These are phyloP conservation scores for Paraglomus occultum DNA, from an alignment of 192 early-diverging fungal species.

Conservation along the genomic window DNA sequence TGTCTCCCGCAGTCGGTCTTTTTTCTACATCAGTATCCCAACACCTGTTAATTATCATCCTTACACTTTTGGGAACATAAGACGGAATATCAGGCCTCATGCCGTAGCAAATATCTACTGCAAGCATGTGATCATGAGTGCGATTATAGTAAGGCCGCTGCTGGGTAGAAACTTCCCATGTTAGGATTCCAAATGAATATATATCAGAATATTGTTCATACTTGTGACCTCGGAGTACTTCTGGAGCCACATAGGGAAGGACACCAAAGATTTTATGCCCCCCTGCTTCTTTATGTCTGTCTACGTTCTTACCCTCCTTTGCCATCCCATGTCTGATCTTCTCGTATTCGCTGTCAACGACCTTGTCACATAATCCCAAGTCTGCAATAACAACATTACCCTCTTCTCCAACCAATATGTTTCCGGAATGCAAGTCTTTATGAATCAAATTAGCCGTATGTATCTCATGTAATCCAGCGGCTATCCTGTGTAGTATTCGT, in stretches of 20 bases:
- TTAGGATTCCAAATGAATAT: slow-evolving; percentile 48
- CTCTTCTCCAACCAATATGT: slow-evolving; percentile 41
- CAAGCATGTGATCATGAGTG: slow-evolving; percentile 46
- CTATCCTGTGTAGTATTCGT: slow-evolving; percentile 29
- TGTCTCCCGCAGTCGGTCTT: not conserved
- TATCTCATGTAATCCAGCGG: slow-evolving; percentile 39
- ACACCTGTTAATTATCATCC: slow-evolving; percentile 8
- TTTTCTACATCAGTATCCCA: slow-evolving; percentile 10
- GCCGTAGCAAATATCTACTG: slow-evolving; percentile 42
- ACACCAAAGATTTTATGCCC: slow-evolving; percentile 50
- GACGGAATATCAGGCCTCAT: too few species aligned
- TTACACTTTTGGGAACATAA: not conserved
- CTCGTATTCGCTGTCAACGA: not conserved
- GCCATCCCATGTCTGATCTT: too few species aligned
- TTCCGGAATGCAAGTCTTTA: slow-evolving; percentile 38
- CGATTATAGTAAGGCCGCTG: slow-evolving; percentile 36
- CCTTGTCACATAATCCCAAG: slow-evolving; percentile 32
- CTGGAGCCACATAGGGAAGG: slow-evolving; percentile 50
- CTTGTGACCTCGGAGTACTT: slow-evolving; percentile 43
- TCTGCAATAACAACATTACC: slow-evolving; percentile 42
- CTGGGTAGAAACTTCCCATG: slow-evolving; percentile 48
- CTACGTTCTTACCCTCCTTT: slow-evolving; percentile 38
- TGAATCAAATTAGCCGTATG: slow-evolving; percentile 42
- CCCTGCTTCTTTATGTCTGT: slow-evolving; percentile 43
- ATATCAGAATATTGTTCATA: slow-evolving; percentile 50